phyloP scores from a whole-genome alignment of 148 eudicot species.

The Cornus suecica region DNA sequence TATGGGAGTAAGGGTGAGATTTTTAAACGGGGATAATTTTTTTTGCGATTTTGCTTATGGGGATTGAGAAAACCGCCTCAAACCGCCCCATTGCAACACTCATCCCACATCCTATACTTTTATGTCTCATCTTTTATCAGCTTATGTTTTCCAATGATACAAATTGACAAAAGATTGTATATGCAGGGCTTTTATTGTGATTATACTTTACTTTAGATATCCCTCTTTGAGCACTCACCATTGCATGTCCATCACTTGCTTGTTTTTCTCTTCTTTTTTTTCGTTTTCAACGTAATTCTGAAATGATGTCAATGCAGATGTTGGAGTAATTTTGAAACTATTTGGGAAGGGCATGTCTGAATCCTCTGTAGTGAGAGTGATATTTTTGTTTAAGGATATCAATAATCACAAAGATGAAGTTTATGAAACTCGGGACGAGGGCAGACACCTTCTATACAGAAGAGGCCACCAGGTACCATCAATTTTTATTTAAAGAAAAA shows the following conservation, averaged over 20 bases:
- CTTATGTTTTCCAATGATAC: not conserved
- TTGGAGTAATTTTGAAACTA: not conserved
- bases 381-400: not conserved
- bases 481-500: not conserved
- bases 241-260: too few species aligned
- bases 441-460: constrained; percentile 62
- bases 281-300: not conserved
- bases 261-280: not conserved
- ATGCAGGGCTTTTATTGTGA: not conserved
- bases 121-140: too few species aligned
- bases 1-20: too few species aligned
- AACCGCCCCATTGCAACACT: too few species aligned
- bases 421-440: constrained; percentile 56
- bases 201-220: not conserved
- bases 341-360: not conserved
- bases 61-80: too few species aligned
- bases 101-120: too few species aligned
- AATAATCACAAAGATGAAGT: constrained; percentile 46
- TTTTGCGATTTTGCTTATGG: too few species aligned
- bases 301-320: not conserved
- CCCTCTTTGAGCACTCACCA: not conserved
- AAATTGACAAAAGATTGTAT: not conserved
- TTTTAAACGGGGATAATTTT: too few species aligned
- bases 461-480: constrained; percentile 51
- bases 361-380: not conserved